phyloP scores from a whole-genome alignment of 306 rosid species.

The Vigna angularis region DNA sequence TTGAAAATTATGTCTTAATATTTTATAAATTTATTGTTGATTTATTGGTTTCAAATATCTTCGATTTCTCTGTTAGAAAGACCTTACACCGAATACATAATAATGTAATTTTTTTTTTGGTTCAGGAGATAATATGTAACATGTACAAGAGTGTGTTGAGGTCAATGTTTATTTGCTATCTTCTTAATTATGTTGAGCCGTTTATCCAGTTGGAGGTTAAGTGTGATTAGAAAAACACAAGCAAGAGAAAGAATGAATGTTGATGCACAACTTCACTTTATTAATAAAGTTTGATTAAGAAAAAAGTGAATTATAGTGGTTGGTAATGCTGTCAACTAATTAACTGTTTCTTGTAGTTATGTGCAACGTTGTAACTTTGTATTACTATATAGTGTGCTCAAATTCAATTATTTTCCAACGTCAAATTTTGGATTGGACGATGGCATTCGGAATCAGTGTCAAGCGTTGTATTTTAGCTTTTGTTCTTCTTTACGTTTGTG shows the following conservation, averaged over 20 bases:
- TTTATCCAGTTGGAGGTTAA: slow-evolving; percentile 32
- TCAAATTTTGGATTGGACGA: slow-evolving; percentile 38
- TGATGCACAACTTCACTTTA: slow-evolving; percentile 33
- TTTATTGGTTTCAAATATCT: too few relatives aligned
- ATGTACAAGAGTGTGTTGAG: too few relatives aligned
- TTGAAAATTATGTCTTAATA: too few relatives aligned
- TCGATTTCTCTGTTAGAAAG: too few relatives aligned
- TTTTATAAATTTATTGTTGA: too few relatives aligned
- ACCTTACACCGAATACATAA: too few relatives aligned
- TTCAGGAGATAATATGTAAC: too few relatives aligned
- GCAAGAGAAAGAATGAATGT: slow-evolving; percentile 7
- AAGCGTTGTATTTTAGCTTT: slow-evolving; percentile 50
- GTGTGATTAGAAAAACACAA: slow-evolving; percentile 24
- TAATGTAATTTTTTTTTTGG: too few relatives aligned
- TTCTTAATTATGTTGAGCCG: neutral
- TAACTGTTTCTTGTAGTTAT: slow-evolving; percentile 29
- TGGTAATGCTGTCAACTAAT: slow-evolving; percentile 48
- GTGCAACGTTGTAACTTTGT: slow-evolving; percentile 15
- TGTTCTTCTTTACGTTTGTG: slow-evolving; percentile 47
- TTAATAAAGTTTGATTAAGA: slow-evolving; percentile 37
- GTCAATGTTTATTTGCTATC: too few relatives aligned
- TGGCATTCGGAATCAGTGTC: slow-evolving; percentile 49
- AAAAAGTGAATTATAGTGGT: slow-evolving; percentile 40
- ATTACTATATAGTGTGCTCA: slow-evolving; percentile 40
- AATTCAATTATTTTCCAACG: neutral